These are phyloP conservation scores for Phytophthora boehmeriae DNA, from an alignment of 352 stramenopile genomes.

Conservation along the genomic window DNA sequence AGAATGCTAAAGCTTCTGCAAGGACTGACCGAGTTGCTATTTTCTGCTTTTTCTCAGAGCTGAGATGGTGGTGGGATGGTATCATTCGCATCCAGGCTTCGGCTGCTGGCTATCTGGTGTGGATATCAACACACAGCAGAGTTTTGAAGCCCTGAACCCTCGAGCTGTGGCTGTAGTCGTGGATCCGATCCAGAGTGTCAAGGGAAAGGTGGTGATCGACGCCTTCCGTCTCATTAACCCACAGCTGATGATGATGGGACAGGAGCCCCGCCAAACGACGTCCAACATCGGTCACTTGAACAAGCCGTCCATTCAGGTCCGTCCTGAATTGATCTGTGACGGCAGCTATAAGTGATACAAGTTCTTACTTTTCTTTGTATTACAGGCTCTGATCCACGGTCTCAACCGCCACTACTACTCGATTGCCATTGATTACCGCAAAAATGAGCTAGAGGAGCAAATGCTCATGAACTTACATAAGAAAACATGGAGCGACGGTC, in stretches of 20 bases:
- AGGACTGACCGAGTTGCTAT: not conserved
- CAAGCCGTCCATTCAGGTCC: conserved; percentile 97
- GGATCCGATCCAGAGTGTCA: conserved; percentile 99
- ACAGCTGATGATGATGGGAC: conserved; percentile 98
- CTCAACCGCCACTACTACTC: conserved; percentile 99
- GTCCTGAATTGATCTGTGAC: not conserved
- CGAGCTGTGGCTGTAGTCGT: conserved; percentile 98
- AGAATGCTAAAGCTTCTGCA: not conserved
- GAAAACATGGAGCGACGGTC: conserved; percentile 96
- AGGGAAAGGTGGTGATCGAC: conserved; percentile 99
- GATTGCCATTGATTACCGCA: conserved; percentile 97
- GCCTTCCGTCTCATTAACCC: conserved; percentile 99
- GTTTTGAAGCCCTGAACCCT: conserved; percentile 98
- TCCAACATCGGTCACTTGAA: conserved; percentile 99
- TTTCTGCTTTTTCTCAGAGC: conserved; percentile 36
- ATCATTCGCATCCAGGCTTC: conserved; percentile 99
- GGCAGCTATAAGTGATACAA: not conserved
- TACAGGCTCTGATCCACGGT: conserved; percentile 96
- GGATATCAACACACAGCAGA: conserved; percentile 99
- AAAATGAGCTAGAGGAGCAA: conserved; percentile 99
- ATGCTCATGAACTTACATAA: conserved; percentile 99
- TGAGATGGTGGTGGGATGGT: conserved; percentile 98
- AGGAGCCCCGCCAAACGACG: conserved; percentile 98
- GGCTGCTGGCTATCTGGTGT: conserved; percentile 99
- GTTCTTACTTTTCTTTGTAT: conserved; percentile 5